Evolutionary conservation across 1,139 yeast genomes (phyloP).

Genomic region (Debaryomyces nepalensis): DNA sequence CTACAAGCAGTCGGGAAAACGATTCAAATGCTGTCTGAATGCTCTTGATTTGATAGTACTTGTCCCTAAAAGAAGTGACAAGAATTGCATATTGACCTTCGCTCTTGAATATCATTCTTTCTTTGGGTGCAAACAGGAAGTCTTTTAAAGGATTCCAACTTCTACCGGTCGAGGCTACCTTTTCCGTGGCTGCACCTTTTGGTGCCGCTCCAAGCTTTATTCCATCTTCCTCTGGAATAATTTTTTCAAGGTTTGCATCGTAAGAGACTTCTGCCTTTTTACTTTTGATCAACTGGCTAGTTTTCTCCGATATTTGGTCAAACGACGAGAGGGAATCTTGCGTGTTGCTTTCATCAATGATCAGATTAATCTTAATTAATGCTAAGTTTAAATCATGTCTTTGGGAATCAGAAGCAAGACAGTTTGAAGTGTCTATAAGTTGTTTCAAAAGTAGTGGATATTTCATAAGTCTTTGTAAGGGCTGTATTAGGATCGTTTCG

Average conservation of each 20-base stretch:
- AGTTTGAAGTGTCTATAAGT: conserved; percentile 17
- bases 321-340: conserved; percentile 18
- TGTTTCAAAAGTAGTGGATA: conserved; percentile 24
- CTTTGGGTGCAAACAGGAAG: conserved; percentile 10
- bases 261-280: conserved; percentile 11
- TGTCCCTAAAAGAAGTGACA: conserved; percentile 15
- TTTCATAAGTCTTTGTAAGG: conserved; percentile 19
- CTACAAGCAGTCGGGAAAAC: conserved; percentile 10
- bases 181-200: conserved; percentile 8
- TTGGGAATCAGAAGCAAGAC: conserved; percentile 11
- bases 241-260: conserved; percentile 15
- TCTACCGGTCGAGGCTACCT: conserved; percentile 4
- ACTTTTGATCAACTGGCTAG: conserved; percentile 7
- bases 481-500: conserved; percentile 16
- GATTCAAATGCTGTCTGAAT: conserved; percentile 12
- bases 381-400: conserved; percentile 20
- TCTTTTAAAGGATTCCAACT: conserved; percentile 6
- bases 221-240: conserved; percentile 17
- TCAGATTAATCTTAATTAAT: conserved; percentile 23
- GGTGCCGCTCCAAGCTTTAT: conserved; percentile 13
- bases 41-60: conserved; percentile 13
- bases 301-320: conserved; percentile 19
- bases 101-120: background rate
- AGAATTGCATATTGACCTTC: conserved; percentile 8
- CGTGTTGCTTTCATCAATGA: conserved; percentile 18